Percentiles rank a stretch among this genome's conserved stretches.
phyloP scores from a whole-genome alignment of 768 basidiomycete genomes.

The Pluteus cervinus region DNA sequence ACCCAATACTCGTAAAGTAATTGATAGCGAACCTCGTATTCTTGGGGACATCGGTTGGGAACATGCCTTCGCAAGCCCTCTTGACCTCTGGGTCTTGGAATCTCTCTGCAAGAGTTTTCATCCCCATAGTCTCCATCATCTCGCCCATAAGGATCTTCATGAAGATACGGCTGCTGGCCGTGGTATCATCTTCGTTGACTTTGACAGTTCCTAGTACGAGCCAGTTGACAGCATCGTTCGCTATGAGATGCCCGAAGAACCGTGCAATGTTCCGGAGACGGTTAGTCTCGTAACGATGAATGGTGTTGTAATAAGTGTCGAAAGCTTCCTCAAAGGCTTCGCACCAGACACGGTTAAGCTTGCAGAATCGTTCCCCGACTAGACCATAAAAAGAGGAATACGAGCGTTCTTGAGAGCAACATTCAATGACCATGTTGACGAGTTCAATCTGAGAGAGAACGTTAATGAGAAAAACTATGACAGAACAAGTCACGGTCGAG shows the following conservation, averaged over 20 bases:
- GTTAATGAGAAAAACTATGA: neutral
- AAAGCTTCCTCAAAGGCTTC: conserved; percentile 87
- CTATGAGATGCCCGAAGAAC: conserved; percentile 91
- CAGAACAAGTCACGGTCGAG: neutral
- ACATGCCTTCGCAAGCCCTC: conserved; percentile 73
- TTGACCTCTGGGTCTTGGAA: conserved; percentile 86
- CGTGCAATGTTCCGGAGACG: conserved; percentile 94
- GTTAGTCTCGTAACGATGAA: conserved; percentile 99
- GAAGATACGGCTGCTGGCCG: conserved; percentile 93
- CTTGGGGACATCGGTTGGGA: conserved; percentile 95
- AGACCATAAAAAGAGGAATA: conserved; percentile 98
- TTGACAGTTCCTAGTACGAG: conserved; percentile 75
- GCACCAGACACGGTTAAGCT: conserved; percentile 93
- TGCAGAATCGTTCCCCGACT: conserved; percentile 93
- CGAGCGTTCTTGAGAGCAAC: conserved; percentile 98
- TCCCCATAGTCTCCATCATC: conserved; percentile 90
- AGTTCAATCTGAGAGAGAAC: conserved; percentile 71
- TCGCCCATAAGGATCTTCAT: conserved; percentile 96
- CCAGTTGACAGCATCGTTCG: conserved; percentile 89
- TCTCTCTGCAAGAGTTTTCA: conserved; percentile 79
- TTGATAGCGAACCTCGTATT: conserved; percentile 96
- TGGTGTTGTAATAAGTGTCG: conserved; percentile 85
- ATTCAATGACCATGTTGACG: conserved; percentile 98
- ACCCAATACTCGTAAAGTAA: conserved; percentile 93
- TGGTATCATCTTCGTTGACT: conserved; percentile 97